Evolutionary conservation across 2,329 filamentous ascomycete genomes (phyloP).

Genomic region (Nakataea oryzae): DNA sequence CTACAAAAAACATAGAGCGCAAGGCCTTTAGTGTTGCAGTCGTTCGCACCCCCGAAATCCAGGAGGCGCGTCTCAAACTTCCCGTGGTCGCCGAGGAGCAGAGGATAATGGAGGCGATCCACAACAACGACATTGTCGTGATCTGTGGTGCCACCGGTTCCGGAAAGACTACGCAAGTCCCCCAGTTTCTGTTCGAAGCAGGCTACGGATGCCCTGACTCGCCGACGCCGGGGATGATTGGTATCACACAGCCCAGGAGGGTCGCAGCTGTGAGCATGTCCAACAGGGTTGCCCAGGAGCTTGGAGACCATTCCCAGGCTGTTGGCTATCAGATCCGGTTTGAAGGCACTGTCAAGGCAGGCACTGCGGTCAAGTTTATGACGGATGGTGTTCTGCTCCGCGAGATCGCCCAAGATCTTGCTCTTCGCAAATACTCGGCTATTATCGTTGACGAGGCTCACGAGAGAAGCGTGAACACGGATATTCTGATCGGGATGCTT

Average conservation of each 20-base stretch:
- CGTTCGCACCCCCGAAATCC: conserved; percentile 59
- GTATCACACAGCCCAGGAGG: conserved; percentile 85
- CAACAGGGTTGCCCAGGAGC: conserved; percentile 76
- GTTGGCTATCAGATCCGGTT: conserved; percentile 95
- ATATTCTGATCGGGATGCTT: conserved; percentile 95
- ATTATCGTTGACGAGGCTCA: conserved; percentile 96
- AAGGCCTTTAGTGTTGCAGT: conserved; percentile 72
- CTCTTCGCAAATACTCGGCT: conserved; percentile 80
- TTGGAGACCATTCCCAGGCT: conserved; percentile 64
- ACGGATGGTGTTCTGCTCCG: conserved; percentile 92
- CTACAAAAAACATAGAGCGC: conserved; percentile 47
- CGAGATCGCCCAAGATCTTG: conserved; percentile 83
- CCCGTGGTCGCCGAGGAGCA: conserved; percentile 94
- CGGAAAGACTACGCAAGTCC: conserved; percentile 94
- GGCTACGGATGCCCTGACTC: conserved; percentile 75
- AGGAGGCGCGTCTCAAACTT: conserved; percentile 66
- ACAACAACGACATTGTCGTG: conserved; percentile 82
- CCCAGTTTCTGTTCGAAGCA: conserved; percentile 90
- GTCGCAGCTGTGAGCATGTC: conserved; percentile 97
- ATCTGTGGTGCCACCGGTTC: conserved; percentile 93
- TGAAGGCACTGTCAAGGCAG: conserved; percentile 67
- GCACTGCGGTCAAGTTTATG: conserved; percentile 96
- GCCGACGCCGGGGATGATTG: conserved; percentile 83
- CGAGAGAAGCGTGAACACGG: conserved; percentile 93
- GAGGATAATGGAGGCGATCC: conserved; percentile 93